phyloP scores from a whole-genome alignment of 495 filamentous ascomycete genomes.

The Choiromyces venosus region DNA sequence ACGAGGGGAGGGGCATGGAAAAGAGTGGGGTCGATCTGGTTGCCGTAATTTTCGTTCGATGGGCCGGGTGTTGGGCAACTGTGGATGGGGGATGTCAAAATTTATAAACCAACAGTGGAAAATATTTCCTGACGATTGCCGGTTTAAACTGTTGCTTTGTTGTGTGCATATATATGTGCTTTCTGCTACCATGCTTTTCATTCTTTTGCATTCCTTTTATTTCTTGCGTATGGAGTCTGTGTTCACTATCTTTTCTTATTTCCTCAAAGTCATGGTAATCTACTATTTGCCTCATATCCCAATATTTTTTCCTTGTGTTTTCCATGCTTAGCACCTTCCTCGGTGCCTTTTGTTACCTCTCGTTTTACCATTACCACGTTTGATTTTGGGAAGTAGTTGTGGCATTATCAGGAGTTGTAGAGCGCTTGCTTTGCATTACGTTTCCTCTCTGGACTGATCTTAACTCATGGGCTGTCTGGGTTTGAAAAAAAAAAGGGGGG shows the following conservation, averaged over 20 bases:
- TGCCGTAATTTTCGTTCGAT: not conserved
- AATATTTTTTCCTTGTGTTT: not conserved
- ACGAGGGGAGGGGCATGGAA: not conserved
- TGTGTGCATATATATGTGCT: slow-evolving; percentile 1
- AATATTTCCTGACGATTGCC: not conserved
- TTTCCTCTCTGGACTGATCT: not conserved
- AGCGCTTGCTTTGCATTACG: not conserved
- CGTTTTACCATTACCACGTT: not conserved
- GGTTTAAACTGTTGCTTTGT: not conserved
- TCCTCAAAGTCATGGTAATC: not conserved
- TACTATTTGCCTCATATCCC: not conserved
- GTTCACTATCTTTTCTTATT: not conserved
- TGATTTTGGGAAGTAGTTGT: not conserved
- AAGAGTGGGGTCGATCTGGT: not conserved
- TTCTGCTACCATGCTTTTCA: not conserved
- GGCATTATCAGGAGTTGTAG: slow-evolving; percentile 2
- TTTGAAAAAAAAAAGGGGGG: not conserved
- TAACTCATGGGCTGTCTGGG: not conserved
- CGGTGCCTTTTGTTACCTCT: not conserved
- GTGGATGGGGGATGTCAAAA: not conserved
- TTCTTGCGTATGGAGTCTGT: not conserved
- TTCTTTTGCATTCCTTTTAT: not conserved
- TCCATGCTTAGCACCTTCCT: not conserved
- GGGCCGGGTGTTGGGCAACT: not conserved
- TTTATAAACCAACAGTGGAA: not conserved